Evolutionary conservation across 495 filamentous ascomycete genomes (phyloP), one percentile per base, ranked within the genome.

Genomic region (Aspergillus conjunctus): DNA sequence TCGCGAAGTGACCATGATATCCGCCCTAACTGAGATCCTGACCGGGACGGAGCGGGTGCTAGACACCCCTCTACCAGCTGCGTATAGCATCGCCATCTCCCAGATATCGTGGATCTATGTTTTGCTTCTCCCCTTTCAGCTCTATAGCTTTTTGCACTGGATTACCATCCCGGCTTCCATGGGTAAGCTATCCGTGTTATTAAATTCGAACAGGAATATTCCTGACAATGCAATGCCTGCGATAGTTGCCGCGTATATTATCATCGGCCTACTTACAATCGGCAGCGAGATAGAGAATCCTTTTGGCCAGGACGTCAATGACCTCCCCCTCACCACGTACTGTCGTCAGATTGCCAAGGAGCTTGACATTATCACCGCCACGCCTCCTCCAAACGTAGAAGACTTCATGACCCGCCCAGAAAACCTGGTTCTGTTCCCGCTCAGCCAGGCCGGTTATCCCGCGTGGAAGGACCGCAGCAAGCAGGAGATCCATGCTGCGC

Each of bases 91-190:
- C 66, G 85, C 89, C 54, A 92, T 94, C 63, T 80, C 86, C 17
- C 91, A 94, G 65, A 93, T 94, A 64, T 88, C 91, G 22, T 93
- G 90, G 88, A 81, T 93, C 50, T 96, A 94, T 73, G 85, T 94
- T 37, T 70, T 92, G 43, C 73, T 91, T 3, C 83, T 96, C 3
- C 91, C 91, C 7, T 94, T 94, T 83, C 91, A 96, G 67, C 82
- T 96, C 10, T 84, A 81, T 62, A 62, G 69, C 1, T 63, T 71
- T 6, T 78, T 93, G 0, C 66, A 71, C 4, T 94, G 87, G 87
- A 81, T 91, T 41, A 88, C 91, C 22, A 93, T 96, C 60, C 91
- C 91, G 1, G 91, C 85, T 18, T 90, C 91, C 14, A 79, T 94
- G 21, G 83, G 82, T 59, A 83, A 83, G 43, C 3, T 9, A 3